Evolutionary conservation across 305 asterid species (phyloP), one percentile per base, ranked within the genome.

Genomic region (Solanum hybrid): DNA sequence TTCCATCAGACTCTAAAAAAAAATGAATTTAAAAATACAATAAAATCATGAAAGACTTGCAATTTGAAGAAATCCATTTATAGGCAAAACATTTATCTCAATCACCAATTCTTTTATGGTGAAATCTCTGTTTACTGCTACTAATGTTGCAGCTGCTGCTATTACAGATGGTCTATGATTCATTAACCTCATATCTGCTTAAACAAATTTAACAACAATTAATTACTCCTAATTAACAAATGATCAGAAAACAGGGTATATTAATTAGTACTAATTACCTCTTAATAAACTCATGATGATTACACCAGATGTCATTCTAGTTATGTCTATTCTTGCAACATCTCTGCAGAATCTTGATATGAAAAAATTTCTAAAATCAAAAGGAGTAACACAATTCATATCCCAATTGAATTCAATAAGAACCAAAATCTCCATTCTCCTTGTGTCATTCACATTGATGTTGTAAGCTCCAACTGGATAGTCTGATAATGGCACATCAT

Each of bases 101-200:
- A 87, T 89, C 91, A 76, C 90, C 91, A 96, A 71, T 26, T 92
- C 90, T 39, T 93, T 90, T 89, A 87, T 92, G 13, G 91, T 90
- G 88, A 94, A 90, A 33, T 86, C 90, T 87, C 89, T 90, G 92
- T 94, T 95, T 90, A 94, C 2, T 81, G 90, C 94, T 90, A 92
- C 34, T 92, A 96, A 94, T 91, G 96, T 92, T 78, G 97, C 96
- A 81, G 98, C 95, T 86, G 96, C 98, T 85, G 96, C 98, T 80
- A 95, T 89, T 69, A 92, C 93, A 86, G 97, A 95, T 90, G 97
- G 91, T 82, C 84, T 92, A 77, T 91, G 28, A 85, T 91, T 89
- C 94, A 93, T 87, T 89, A 93, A 71, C 67, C 93, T 92, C 57
- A 83, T 90, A 91, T 93, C 98, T 95, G 94, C 95, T 86, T 85